Evolutionary conservation across 257 asterid species (phyloP).

Genomic region (Solanum chilense): DNA sequence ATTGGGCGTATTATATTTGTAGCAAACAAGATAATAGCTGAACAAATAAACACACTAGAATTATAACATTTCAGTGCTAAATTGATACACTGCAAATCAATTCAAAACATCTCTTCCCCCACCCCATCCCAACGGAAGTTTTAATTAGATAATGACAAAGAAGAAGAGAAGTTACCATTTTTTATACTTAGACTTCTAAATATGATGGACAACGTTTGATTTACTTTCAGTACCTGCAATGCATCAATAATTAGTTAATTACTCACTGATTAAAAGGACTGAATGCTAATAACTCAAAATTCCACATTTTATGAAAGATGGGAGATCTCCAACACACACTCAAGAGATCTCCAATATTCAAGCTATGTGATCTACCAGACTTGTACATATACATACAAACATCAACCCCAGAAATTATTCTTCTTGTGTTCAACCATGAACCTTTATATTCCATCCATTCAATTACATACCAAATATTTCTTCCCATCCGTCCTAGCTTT

Average conservation of each 20-base stretch:
- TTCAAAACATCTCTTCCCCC: not conserved
- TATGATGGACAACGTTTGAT: not conserved
- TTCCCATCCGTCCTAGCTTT: not conserved
- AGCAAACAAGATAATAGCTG: not conserved
- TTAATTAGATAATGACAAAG: not conserved
- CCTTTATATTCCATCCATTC: not conserved
- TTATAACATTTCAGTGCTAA: not conserved
- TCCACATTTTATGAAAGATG: not conserved
- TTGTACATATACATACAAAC: not conserved
- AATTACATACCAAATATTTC: not conserved
- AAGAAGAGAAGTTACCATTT: not conserved
- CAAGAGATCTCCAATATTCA: not conserved
- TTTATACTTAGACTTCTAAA: not conserved
- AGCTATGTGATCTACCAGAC: not conserved
- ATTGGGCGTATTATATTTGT: not conserved
- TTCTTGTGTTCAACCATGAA: not conserved
- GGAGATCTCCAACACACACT: not conserved
- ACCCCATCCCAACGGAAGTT: not conserved
- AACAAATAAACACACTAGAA: not conserved
- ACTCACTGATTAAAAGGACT: not conserved
- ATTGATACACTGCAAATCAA: not conserved
- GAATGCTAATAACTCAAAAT: not conserved
- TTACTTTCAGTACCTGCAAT: not conserved
- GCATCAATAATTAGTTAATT: not conserved
- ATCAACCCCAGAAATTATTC: not conserved